phyloP scores from a whole-genome alignment of 139 green algal genomes.

The Tetraselmis chui region DNA sequence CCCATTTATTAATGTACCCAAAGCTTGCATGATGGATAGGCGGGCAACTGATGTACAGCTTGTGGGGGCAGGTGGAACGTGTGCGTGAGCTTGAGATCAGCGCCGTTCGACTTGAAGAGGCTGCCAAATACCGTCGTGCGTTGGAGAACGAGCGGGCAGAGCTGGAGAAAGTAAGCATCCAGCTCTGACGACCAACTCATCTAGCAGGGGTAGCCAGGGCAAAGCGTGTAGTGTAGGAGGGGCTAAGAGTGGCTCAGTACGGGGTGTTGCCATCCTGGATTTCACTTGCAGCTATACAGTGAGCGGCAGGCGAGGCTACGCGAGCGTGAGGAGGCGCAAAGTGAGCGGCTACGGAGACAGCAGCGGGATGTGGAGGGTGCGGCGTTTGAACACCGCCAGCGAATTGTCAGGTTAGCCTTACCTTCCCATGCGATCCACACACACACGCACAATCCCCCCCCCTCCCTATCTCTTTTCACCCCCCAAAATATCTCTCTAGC shows the following conservation, averaged over 20 bases:
- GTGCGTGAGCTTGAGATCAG: constrained; percentile 48
- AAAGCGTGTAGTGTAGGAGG: no score
- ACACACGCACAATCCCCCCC: not conserved
- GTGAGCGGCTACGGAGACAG: constrained; percentile 2
- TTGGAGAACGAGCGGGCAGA: constrained; percentile 10
- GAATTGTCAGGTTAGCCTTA: not conserved
- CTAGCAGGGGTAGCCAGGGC: no score
- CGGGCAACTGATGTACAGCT: no score
- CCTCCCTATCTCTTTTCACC: not conserved
- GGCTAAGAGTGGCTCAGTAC: no score
- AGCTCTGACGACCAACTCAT: no score
- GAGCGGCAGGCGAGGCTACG: constrained; percentile 40
- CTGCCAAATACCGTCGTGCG: constrained; percentile 26
- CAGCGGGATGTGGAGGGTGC: constrained; percentile 43
- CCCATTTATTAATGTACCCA: no score
- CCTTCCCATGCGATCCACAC: no score
- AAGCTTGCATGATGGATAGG: no score
- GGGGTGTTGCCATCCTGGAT: constrained; percentile 6
- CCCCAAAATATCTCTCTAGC: no score
- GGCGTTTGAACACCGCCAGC: constrained; percentile 23
- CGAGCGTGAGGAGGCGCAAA: constrained; percentile 39
- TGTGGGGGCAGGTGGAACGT: constrained; percentile 47
- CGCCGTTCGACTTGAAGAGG: constrained; percentile 41
- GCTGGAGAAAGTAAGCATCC: not conserved
- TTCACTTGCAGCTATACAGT: constrained; percentile 40